These are phyloP conservation scores for Ajuga chamaepitys DNA, from an alignment of 257 asterid species.

Conservation along the genomic window DNA sequence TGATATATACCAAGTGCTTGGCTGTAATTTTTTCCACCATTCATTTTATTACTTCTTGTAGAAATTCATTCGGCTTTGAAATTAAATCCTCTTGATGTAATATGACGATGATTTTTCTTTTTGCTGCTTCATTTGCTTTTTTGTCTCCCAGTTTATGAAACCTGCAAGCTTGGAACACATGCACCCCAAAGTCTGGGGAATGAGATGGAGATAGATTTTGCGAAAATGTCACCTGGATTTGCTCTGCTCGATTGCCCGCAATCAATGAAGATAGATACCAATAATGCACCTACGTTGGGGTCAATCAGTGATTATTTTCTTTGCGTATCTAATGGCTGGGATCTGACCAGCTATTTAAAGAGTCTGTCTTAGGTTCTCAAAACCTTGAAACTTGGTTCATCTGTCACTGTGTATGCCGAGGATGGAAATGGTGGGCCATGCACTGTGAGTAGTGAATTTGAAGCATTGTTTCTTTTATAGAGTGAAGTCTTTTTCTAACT, in stretches of 20 bases:
- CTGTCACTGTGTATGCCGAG: slow-evolving; percentile 53
- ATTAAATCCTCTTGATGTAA: no score
- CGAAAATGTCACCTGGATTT: slow-evolving; percentile 74
- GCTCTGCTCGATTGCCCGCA: slow-evolving; percentile 94
- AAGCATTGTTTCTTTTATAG: neutral
- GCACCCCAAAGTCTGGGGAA: slow-evolving; percentile 76
- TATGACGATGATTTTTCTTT: no score
- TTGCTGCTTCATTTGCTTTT: neutral
- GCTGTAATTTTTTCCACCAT: neutral
- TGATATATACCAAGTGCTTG: no score
- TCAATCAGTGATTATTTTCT: slow-evolving; percentile 97
- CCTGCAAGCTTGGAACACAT: slow-evolving; percentile 96
- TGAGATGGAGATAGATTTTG: slow-evolving; percentile 88
- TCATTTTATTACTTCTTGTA: slow-evolving; percentile 5
- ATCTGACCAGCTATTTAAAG: slow-evolving; percentile 82
- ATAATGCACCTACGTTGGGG: slow-evolving; percentile 89
- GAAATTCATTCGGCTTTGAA: neutral
- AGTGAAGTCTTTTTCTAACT: neutral
- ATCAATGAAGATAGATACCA: slow-evolving; percentile 96
- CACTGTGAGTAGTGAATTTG: slow-evolving; percentile 53
- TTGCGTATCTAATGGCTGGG: slow-evolving; percentile 98
- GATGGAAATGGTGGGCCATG: slow-evolving; percentile 90
- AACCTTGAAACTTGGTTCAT: slow-evolving; percentile 67
- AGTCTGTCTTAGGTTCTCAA: slow-evolving; percentile 88
- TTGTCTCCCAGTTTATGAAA: slow-evolving; percentile 62